These are phyloP conservation scores for Leccinum angustisporum DNA, from an alignment of 1,284 basidiomycete genomes.

Conservation along the genomic window DNA sequence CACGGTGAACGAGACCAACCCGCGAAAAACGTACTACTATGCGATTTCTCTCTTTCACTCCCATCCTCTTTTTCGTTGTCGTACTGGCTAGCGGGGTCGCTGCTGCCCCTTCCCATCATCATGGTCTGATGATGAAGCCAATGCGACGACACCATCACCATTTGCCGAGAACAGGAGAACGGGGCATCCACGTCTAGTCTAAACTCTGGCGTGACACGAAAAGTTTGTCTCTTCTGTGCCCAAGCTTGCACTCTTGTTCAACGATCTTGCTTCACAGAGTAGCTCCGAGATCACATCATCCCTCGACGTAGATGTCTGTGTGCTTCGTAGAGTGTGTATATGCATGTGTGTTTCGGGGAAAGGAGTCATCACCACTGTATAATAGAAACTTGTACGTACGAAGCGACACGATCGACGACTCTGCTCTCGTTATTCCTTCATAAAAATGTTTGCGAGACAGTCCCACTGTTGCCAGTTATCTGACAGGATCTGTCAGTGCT, in stretches of 20 bases:
- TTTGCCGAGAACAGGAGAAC: background rate
- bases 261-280: background rate
- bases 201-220: background rate
- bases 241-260: background rate
- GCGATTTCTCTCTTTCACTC: background rate
- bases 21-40: background rate
- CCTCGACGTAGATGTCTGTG: background rate
- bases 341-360: background rate
- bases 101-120: background rate
- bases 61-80: background rate
- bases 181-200: background rate
- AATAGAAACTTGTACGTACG: background rate
- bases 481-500: background rate
- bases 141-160: background rate
- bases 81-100: background rate
- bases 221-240: background rate
- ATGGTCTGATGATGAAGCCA: background rate
- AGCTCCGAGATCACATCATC: background rate
- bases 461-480: background rate
- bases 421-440: background rate
- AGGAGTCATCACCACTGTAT: background rate
- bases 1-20: background rate
- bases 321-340: background rate
- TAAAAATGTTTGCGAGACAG: background rate
- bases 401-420: background rate